Evolutionary conservation across 345 rosid species (phyloP).

Genomic region (Populus alba): DNA sequence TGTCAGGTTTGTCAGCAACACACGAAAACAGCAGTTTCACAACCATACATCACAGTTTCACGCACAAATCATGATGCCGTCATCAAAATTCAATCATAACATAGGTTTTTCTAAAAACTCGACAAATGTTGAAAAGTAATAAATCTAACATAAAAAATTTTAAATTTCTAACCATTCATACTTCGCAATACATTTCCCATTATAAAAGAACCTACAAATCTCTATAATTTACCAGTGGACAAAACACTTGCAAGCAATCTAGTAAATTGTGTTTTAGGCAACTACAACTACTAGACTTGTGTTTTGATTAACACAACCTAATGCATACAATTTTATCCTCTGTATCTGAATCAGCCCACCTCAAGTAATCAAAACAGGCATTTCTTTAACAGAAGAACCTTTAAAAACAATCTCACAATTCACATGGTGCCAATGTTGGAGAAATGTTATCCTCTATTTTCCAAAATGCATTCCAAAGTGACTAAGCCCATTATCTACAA

Average conservation of each 20-base stretch:
- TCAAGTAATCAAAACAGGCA: background rate
- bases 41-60: background rate
- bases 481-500: background rate
- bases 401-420: background rate
- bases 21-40: background rate
- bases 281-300: no score
- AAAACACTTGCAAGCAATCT: background rate
- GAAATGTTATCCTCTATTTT: background rate
- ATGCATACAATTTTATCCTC: background rate
- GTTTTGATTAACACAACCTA: background rate
- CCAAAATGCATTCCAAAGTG: background rate
- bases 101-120: background rate
- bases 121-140: background rate
- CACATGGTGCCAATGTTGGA: background rate
- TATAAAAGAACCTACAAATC: background rate
- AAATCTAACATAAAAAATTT: background rate
- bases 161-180: background rate
- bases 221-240: background rate
- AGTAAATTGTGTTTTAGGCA: background rate
- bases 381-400: background rate
- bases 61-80: background rate
- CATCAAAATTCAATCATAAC: slow-evolving; percentile 2
- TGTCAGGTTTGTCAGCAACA: background rate
- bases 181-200: background rate
- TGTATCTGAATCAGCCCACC: background rate